Conservation (phyloP, 2,329 filamentous ascomycete species). For the Monilinia polystroma region DNA sequence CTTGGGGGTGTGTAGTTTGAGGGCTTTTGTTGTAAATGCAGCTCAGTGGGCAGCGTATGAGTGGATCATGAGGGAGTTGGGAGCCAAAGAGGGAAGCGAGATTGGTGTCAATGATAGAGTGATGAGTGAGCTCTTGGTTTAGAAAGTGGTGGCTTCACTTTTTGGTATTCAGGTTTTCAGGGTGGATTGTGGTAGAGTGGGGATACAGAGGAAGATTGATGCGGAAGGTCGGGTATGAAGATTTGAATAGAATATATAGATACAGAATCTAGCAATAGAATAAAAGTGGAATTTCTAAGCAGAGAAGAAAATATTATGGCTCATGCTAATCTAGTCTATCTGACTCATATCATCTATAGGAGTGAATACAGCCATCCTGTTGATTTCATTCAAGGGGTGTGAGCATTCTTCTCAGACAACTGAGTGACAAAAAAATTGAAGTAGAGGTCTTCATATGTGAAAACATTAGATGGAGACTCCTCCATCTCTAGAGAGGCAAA, state of each 20-base stretch:
- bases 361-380: too few species aligned
- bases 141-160: background rate
- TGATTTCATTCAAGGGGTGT: too few species aligned
- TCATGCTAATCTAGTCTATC: too few species aligned
- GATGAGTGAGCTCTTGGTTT: constrained; percentile 14
- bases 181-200: background rate
- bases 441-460: too few species aligned
- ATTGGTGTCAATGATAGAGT: background rate
- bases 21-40: constrained; percentile 91
- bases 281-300: background rate
- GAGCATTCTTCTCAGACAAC: too few species aligned
- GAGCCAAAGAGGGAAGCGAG: constrained; percentile 26
- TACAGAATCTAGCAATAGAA: too few species aligned
- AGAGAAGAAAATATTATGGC: background rate
- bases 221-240: too few species aligned
- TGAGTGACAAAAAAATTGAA: too few species aligned
- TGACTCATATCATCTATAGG: too few species aligned
- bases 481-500: too few species aligned
- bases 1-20: constrained; percentile 74
- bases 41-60: constrained; percentile 93
- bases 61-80: constrained; percentile 69
- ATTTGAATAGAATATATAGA: background rate
- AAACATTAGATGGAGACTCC: too few species aligned
- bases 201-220: background rate
- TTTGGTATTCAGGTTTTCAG: too few species aligned